phyloP scores from a whole-genome alignment of 1,139 yeast genomes.

The Pichia sp. region DNA sequence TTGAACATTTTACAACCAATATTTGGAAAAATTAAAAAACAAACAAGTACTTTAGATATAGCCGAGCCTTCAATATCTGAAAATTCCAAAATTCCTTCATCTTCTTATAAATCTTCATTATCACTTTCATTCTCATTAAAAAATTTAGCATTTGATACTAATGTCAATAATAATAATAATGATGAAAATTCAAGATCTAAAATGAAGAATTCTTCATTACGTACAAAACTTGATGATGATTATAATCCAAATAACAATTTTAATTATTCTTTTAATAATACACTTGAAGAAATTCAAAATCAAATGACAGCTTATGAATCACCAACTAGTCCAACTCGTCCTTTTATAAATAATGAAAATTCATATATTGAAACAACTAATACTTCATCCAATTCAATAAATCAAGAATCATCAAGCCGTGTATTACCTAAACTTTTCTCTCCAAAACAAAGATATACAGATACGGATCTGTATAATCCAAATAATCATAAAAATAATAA shows the following conservation, averaged over 20 bases:
- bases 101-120: slow-evolving; percentile 10
- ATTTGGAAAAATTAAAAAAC: slow-evolving; percentile 9
- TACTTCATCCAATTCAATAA: neutral
- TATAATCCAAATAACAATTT: slow-evolving; percentile 28
- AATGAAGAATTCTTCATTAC: slow-evolving; percentile 1
- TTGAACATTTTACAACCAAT: slow-evolving; percentile 12
- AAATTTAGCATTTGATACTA: slow-evolving; percentile 4
- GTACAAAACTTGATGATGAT: slow-evolving; percentile 21
- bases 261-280: slow-evolving; percentile 28
- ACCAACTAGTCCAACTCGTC: neutral
- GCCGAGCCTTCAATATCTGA: slow-evolving; percentile 4
- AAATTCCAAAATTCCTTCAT: slow-evolving; percentile 7
- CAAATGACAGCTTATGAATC: slow-evolving; percentile 23
- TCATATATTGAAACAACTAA: neutral
- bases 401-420: neutral
- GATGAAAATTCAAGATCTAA: slow-evolving; percentile 3
- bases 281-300: slow-evolving; percentile 29
- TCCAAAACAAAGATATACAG: slow-evolving; percentile 1
- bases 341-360: no score
- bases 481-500: neutral
- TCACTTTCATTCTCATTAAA: slow-evolving; percentile 11
- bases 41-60: slow-evolving; percentile 3
- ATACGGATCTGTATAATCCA: neutral
- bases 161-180: neutral
- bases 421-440: slow-evolving; percentile 2